Evolutionary conservation across 2,329 filamentous ascomycete species (phyloP).

Genomic region (Hirsutella rhossiliensis): DNA sequence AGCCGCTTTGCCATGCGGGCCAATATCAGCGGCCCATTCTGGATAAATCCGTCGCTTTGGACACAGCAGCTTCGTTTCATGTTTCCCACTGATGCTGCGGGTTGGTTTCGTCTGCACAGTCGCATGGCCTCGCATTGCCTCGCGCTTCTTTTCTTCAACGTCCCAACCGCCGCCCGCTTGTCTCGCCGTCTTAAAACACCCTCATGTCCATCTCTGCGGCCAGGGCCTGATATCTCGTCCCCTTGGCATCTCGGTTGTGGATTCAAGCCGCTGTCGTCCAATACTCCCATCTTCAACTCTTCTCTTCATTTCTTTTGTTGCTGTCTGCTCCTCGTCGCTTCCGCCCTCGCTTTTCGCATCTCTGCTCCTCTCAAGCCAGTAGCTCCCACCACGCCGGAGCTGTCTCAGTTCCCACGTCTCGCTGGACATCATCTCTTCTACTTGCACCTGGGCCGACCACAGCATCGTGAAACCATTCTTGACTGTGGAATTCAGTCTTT

Average conservation of each 20-base stretch:
- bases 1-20: slow-evolving; percentile 19
- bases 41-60: slow-evolving; percentile 28
- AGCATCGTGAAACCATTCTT: no score
- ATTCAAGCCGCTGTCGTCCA: slow-evolving; percentile 1
- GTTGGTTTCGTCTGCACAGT: slow-evolving; percentile 16
- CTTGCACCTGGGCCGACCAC: no score
- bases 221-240: slow-evolving; percentile 13
- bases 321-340: not conserved
- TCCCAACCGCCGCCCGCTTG: not conserved
- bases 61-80: slow-evolving; percentile 42
- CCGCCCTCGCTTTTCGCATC: no score
- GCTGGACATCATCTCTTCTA: no score
- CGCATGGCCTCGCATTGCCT: not conserved
- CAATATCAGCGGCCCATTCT: slow-evolving; percentile 37
- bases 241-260: slow-evolving; percentile 3
- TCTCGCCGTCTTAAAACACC: slow-evolving; percentile 8
- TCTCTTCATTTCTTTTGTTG: not conserved
- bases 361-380: no score
- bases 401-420: no score
- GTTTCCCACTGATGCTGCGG: slow-evolving; percentile 15
- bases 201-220: slow-evolving; percentile 8
- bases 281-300: slow-evolving; percentile 5
- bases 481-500: not conserved
- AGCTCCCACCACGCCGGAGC: no score
- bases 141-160: slow-evolving; percentile 3